Conservation (phyloP, 495 filamentous ascomycete genomes). For the Rhypophila decipiens region DNA sequence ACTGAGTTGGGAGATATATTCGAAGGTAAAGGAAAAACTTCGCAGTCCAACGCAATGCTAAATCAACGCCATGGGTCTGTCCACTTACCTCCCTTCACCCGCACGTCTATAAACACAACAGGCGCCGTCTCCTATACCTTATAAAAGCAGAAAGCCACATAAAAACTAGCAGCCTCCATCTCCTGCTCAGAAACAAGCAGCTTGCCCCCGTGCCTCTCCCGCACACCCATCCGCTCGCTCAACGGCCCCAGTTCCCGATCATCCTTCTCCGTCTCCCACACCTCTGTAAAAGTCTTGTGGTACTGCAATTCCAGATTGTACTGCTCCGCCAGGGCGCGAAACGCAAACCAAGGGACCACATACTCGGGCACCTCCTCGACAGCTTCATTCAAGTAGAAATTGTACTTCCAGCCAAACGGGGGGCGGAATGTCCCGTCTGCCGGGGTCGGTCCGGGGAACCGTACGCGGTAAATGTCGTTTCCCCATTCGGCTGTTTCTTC, state of each 20-base stretch:
- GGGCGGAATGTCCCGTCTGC: constrained; percentile 81
- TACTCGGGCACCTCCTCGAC: constrained; percentile 96
- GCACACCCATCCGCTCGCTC: constrained; percentile 90
- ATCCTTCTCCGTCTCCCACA: constrained; percentile 86
- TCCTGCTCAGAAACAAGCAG: constrained; percentile 71
- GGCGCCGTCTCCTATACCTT: too few relatives aligned
- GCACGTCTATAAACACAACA: too few relatives aligned
- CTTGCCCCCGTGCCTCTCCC: constrained; percentile 59
- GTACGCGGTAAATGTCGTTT: constrained; percentile 83
- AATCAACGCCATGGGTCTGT: too few relatives aligned
- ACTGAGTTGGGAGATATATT: not conserved
- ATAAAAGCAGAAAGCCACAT: constrained; percentile 90
- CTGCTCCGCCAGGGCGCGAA: constrained; percentile 89
- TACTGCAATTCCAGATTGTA: constrained; percentile 95
- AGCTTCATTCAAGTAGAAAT: constrained; percentile 89
- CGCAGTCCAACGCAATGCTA: too few relatives aligned
- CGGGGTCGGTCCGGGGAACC: constrained; percentile 75
- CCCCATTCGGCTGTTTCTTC: constrained; percentile 71
- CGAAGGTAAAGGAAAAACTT: not conserved
- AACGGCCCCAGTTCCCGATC: constrained; percentile 70
- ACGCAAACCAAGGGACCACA: constrained; percentile 96
- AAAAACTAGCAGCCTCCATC: constrained; percentile 86
- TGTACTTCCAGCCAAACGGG: constrained; percentile 96
- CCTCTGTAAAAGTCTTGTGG: constrained; percentile 78
- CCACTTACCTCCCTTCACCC: too few relatives aligned